Evolutionary conservation across 208 protist species (phyloP).

Genomic region (Leptomonas seymouri): DNA sequence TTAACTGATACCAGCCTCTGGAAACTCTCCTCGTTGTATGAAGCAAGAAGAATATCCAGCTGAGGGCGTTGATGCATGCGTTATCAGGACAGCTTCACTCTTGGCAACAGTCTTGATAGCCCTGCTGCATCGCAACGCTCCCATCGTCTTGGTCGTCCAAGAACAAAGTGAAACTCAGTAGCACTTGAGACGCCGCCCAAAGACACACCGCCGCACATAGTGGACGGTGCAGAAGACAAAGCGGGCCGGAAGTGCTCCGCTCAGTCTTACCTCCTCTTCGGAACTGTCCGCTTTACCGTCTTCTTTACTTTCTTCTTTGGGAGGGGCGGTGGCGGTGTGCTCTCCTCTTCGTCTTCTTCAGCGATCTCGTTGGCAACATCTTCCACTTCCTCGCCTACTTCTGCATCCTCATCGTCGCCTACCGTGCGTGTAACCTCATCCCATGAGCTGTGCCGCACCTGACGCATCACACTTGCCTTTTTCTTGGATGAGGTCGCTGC

Average conservation of each 20-base stretch:
- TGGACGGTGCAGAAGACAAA: not conserved
- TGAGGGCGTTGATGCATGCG: too few species aligned
- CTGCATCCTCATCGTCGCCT: slow-evolving; percentile 19
- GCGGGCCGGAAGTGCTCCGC: too few species aligned
- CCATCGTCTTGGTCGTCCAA: too few species aligned
- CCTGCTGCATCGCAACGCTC: too few species aligned
- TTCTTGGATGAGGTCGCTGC: slow-evolving; percentile 9
- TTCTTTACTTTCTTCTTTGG: slow-evolving; percentile 43
- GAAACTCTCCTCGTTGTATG: too few species aligned
- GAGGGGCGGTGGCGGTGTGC: slow-evolving; percentile 20
- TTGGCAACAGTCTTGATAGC: too few species aligned
- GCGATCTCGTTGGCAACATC: slow-evolving; percentile 12
- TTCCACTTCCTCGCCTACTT: slow-evolving; percentile 19
- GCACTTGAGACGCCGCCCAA: too few species aligned
- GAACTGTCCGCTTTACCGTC: slow-evolving; percentile 31
- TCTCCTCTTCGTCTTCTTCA: slow-evolving; percentile 18
- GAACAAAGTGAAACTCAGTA: too few species aligned
- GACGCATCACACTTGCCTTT: slow-evolving; percentile 27
- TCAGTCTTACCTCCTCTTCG: slow-evolving; percentile 5
- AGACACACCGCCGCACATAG: not conserved
- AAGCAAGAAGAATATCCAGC: too few species aligned
- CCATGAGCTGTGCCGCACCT: slow-evolving; percentile 57
- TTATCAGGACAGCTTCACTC: too few species aligned
- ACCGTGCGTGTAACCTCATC: slow-evolving; percentile 37
- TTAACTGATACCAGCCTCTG: too few species aligned